phyloP scores from a whole-genome alignment of 257 asterid genomes.

The Penstemon newberryi region DNA sequence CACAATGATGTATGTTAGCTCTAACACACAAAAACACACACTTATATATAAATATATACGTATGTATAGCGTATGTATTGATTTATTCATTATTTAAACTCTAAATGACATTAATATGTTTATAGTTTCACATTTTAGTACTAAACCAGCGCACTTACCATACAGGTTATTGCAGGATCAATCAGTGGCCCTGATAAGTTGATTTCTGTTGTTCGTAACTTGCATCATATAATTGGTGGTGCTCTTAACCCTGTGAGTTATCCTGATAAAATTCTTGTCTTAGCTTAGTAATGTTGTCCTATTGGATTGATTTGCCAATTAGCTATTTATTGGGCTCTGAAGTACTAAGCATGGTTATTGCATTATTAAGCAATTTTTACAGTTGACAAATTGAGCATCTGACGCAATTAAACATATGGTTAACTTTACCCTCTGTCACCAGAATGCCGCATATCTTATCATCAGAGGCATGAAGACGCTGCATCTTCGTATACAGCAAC shows the following conservation, averaged over 20 bases:
- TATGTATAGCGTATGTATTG: background rate
- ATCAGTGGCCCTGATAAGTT: constrained; percentile 84
- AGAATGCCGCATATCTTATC: constrained; percentile 91
- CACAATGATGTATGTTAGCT: constrained; percentile 76
- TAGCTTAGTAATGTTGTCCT: background rate
- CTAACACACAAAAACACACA: background rate
- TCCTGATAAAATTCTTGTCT: constrained; percentile 23
- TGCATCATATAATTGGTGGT: constrained; percentile 94
- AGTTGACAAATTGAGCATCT: constrained; percentile 12
- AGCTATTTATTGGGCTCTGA: constrained; percentile 9
- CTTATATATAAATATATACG: background rate
- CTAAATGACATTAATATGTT: background rate
- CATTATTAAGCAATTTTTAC: constrained; percentile 12
- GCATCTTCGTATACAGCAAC: constrained; percentile 97
- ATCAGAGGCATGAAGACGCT: constrained; percentile 99
- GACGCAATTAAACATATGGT: constrained; percentile 1
- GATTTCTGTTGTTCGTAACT: constrained; percentile 63
- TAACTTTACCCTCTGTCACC: constrained; percentile 30
- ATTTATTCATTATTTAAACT: background rate
- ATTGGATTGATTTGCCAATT: background rate
- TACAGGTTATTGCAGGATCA: constrained; percentile 85
- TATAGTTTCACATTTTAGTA: background rate
- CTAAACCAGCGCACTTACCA: constrained; percentile 19
- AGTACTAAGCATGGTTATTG: background rate
- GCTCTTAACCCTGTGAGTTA: constrained; percentile 82